A percentile compares a stretch with the other conserved stretches of the same genome.
phyloP scores from a whole-genome alignment of 1,139 yeast genomes.

The Tardiomyces digboiensis region DNA sequence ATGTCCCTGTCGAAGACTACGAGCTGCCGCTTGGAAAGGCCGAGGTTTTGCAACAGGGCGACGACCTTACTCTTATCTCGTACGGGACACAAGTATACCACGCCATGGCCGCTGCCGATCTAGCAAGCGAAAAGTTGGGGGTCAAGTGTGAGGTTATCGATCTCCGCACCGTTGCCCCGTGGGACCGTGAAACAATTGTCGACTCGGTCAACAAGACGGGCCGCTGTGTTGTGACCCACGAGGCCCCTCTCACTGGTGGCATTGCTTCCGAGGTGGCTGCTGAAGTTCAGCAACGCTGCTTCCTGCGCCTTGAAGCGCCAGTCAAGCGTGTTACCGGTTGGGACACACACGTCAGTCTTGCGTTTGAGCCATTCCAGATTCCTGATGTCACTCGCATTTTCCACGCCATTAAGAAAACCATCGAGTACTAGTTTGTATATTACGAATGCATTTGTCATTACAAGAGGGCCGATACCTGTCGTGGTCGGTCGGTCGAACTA shows the following conservation, averaged over 20 bases:
- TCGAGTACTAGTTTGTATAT: slow-evolving; percentile 22
- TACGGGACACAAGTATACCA: slow-evolving; percentile 29
- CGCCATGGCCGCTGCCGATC: slow-evolving; percentile 22
- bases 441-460: too few species aligned
- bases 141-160: slow-evolving; percentile 26
- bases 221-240: slow-evolving; percentile 25
- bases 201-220: slow-evolving; percentile 27
- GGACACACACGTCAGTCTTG: slow-evolving; percentile 26
- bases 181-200: slow-evolving; percentile 28
- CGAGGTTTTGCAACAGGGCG: slow-evolving; percentile 22
- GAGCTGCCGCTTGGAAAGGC: slow-evolving; percentile 26
- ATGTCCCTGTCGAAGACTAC: slow-evolving; percentile 26
- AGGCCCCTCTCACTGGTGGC: slow-evolving; percentile 25
- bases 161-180: slow-evolving; percentile 26
- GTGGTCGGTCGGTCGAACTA: too few species aligned
- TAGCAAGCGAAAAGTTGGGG: slow-evolving; percentile 23
- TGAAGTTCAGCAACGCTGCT: slow-evolving; percentile 24
- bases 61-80: slow-evolving; percentile 25
- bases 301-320: slow-evolving; percentile 27
- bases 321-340: slow-evolving; percentile 28
- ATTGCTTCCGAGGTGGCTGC: slow-evolving; percentile 29
- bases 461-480: too few species aligned
- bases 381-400: slow-evolving; percentile 27
- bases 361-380: slow-evolving; percentile 24
- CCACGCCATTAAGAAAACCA: slow-evolving; percentile 23